phyloP scores from a whole-genome alignment of 1,284 basidiomycete genomes.

The Inonotus hispidus region DNA sequence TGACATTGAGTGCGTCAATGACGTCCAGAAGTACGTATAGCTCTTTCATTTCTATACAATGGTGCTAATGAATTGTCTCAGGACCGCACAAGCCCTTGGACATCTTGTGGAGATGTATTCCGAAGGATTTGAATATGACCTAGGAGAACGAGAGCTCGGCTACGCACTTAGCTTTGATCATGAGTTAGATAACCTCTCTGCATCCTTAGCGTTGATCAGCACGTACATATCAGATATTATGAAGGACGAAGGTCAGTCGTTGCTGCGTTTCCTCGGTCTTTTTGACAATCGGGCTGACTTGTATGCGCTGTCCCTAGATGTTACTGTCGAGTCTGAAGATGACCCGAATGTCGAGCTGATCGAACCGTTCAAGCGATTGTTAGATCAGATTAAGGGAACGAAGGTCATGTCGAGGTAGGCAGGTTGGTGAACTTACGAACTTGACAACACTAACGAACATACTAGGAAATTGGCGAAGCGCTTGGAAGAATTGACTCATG shows the following conservation, averaged over 20 bases:
- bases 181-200: slow-evolving; percentile 89
- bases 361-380: slow-evolving; percentile 71
- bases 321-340: slow-evolving; percentile 66
- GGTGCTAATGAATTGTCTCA: slow-evolving; percentile 28
- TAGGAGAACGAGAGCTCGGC: slow-evolving; percentile 86
- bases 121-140: slow-evolving; percentile 71
- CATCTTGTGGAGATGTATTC: slow-evolving; percentile 87
- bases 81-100: slow-evolving; percentile 87
- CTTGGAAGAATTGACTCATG: slow-evolving; percentile 72
- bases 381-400: slow-evolving; percentile 77
- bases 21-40: slow-evolving; percentile 70
- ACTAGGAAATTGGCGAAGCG: slow-evolving; percentile 80
- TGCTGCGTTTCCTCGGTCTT: slow-evolving; percentile 16
- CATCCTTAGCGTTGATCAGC: slow-evolving; percentile 83
- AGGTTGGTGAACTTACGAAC: background rate
- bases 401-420: slow-evolving; percentile 77
- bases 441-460: background rate
- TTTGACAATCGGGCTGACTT: background rate
- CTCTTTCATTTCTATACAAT: background rate
- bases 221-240: slow-evolving; percentile 71
- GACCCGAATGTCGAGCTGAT: slow-evolving; percentile 72
- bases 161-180: slow-evolving; percentile 77
- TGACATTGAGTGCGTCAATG: slow-evolving; percentile 87
- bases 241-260: slow-evolving; percentile 63
- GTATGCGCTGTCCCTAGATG: slow-evolving; percentile 43